Evolutionary conservation across 2,329 filamentous ascomycete species (phyloP).

Genomic region (Epichloe scottii): DNA sequence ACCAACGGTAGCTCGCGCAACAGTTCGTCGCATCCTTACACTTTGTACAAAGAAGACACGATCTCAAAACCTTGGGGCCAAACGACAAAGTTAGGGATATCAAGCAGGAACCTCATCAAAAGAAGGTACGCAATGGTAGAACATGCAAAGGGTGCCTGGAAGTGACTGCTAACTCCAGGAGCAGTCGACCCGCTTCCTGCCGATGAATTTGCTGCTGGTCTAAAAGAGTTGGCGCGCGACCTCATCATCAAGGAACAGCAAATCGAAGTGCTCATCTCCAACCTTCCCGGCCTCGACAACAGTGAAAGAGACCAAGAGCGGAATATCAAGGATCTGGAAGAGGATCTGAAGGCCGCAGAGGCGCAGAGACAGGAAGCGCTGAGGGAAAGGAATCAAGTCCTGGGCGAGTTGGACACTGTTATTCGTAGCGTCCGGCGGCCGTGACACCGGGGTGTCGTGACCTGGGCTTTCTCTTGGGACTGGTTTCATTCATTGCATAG

Average conservation of each 20-base stretch:
- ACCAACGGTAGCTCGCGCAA: constrained; percentile 41
- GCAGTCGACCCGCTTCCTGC: constrained; percentile 48
- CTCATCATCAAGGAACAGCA: constrained; percentile 72
- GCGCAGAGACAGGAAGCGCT: constrained; percentile 49
- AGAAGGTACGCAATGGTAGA: constrained; percentile 27
- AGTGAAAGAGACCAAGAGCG: constrained; percentile 66
- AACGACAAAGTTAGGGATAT: constrained; percentile 47
- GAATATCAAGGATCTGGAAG: constrained; percentile 51
- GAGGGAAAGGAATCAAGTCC: constrained; percentile 48
- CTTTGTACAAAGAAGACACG: constrained; percentile 56
- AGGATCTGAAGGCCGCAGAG: constrained; percentile 51
- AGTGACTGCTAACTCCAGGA: not conserved
- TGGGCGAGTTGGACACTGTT: constrained; percentile 47
- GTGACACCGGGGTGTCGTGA: constrained; percentile 20
- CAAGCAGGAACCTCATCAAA: constrained; percentile 38
- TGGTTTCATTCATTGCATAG: constrained; percentile 9
- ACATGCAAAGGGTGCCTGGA: not conserved
- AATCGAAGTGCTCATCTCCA: constrained; percentile 65
- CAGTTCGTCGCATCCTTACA: constrained; percentile 57
- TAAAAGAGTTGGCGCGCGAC: constrained; percentile 63
- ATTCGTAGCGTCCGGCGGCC: constrained; percentile 48
- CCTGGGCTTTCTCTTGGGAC: not conserved
- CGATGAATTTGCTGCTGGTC: constrained; percentile 53
- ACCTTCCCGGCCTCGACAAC: constrained; percentile 63
- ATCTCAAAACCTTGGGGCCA: constrained; percentile 45